Evolutionary conservation across 371 early-diverging fungal species (phyloP).

Genomic region (Smittium culicis): DNA sequence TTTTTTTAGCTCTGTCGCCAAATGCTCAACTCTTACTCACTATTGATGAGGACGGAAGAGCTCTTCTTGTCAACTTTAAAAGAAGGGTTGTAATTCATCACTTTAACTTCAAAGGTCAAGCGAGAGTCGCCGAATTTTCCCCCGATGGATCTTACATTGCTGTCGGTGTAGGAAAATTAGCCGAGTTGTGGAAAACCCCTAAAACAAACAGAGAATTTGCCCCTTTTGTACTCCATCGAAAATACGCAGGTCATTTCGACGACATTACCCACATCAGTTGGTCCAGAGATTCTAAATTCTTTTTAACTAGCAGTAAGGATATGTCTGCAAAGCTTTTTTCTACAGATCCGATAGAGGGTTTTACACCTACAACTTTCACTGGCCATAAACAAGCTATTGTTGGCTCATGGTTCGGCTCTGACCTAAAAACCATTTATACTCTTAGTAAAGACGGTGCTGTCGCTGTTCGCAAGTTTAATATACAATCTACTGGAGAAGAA

Average conservation of each 20-base stretch:
- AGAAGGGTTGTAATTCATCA: conserved; percentile 69
- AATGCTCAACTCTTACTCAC: conserved; percentile 71
- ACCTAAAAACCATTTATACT: conserved; percentile 68
- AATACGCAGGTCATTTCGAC: conserved; percentile 76
- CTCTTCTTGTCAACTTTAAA: conserved; percentile 68
- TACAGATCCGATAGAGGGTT: conserved; percentile 45
- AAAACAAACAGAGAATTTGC: conserved; percentile 78
- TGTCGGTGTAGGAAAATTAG: conserved; percentile 62
- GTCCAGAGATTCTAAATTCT: conserved; percentile 67
- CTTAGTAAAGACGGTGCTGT: conserved; percentile 80
- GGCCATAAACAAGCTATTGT: conserved; percentile 78
- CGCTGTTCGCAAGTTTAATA: conserved; percentile 60
- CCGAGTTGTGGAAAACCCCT: conserved; percentile 91
- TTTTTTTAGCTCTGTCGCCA: conserved; percentile 76
- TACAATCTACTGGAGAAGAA: conserved; percentile 31
- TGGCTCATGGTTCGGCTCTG: conserved; percentile 81
- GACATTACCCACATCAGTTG: conserved; percentile 70
- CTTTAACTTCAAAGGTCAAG: conserved; percentile 71
- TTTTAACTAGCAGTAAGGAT: conserved; percentile 75
- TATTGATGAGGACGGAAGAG: conserved; percentile 88
- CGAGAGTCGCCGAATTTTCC: conserved; percentile 62
- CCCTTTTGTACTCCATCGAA: conserved; percentile 70
- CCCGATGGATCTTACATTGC: conserved; percentile 71
- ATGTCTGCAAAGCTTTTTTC: conserved; percentile 78
- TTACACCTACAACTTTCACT: conserved; percentile 50